phyloP scores from a whole-genome alignment of 2,329 filamentous ascomycete species.

The Pseudogymnoascus verrucosus region DNA sequence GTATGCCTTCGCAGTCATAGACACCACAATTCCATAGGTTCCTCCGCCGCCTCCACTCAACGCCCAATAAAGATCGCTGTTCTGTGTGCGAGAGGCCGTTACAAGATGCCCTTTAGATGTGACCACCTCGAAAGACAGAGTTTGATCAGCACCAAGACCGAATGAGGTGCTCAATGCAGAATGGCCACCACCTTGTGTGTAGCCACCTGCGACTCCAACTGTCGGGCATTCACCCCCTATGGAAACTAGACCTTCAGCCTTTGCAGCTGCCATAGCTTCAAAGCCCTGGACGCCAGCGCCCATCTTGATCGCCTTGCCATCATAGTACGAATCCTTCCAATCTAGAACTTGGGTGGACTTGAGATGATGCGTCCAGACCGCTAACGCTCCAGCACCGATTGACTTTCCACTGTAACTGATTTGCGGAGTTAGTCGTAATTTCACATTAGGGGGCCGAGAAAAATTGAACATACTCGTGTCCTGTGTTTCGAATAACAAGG shows the following conservation, averaged over 20 bases:
- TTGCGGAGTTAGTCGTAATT: background rate
- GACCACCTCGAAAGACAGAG: conserved; percentile 49
- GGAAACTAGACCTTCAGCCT: conserved; percentile 35
- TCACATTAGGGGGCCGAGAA: background rate
- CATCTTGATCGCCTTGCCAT: conserved; percentile 43
- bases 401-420: conserved; percentile 46
- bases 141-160: conserved; percentile 53
- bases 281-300: conserved; percentile 44
- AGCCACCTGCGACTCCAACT: conserved; percentile 53
- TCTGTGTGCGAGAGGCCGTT: conserved; percentile 37
- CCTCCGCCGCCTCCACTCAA: conserved; percentile 51
- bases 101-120: conserved; percentile 41
- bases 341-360: conserved; percentile 36
- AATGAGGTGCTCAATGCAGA: conserved; percentile 43
- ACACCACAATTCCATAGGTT: conserved; percentile 49
- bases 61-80: conserved; percentile 57
- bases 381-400: conserved; percentile 51
- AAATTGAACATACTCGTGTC: conserved; percentile 37
- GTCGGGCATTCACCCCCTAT: conserved; percentile 48
- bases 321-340: conserved; percentile 36
- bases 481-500: conserved; percentile 46
- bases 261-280: conserved; percentile 37
- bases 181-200: conserved; percentile 53
- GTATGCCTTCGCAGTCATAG: conserved; percentile 46
- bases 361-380: conserved; percentile 49